phyloP scores from a whole-genome alignment of 345 rosid species.

The Reutealis trisperma region DNA sequence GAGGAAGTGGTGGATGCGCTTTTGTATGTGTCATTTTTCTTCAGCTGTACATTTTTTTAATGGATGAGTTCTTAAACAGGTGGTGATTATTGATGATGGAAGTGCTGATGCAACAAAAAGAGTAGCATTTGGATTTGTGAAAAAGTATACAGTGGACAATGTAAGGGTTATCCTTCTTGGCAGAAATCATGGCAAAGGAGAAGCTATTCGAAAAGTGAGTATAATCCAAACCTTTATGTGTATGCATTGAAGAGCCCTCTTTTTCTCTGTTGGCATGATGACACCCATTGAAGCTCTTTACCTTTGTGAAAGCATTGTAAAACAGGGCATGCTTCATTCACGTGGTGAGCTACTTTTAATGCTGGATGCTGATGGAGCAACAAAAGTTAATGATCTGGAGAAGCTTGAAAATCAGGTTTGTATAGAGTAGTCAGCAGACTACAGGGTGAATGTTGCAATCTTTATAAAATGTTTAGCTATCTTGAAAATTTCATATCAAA shows the following conservation, averaged over 20 bases:
- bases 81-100: conserved; percentile 92
- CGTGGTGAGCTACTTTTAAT: conserved; percentile 95
- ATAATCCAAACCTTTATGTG: conserved; percentile 21
- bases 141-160: conserved; percentile 68
- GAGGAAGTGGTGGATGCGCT: conserved; percentile 2
- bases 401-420: conserved; percentile 93
- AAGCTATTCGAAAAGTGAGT: conserved; percentile 98
- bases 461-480: background rate
- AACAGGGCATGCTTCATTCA: conserved; percentile 99
- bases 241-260: conserved; percentile 12
- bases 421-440: background rate
- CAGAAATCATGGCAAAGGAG: conserved; percentile 96
- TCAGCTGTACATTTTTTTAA: conserved; percentile 10
- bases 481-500: background rate
- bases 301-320: conserved; percentile 73
- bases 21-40: background rate
- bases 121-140: conserved; percentile 80
- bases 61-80: conserved; percentile 43
- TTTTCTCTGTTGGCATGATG: conserved; percentile 11
- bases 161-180: conserved; percentile 90
- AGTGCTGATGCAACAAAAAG: conserved; percentile 83
- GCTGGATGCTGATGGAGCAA: conserved; percentile 99
- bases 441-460: background rate
- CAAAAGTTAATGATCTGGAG: conserved; percentile 85
- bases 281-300: conserved; percentile 57